phyloP scores from a whole-genome alignment of 2,329 filamentous ascomycete genomes.

The Blastomyces gilchristii region DNA sequence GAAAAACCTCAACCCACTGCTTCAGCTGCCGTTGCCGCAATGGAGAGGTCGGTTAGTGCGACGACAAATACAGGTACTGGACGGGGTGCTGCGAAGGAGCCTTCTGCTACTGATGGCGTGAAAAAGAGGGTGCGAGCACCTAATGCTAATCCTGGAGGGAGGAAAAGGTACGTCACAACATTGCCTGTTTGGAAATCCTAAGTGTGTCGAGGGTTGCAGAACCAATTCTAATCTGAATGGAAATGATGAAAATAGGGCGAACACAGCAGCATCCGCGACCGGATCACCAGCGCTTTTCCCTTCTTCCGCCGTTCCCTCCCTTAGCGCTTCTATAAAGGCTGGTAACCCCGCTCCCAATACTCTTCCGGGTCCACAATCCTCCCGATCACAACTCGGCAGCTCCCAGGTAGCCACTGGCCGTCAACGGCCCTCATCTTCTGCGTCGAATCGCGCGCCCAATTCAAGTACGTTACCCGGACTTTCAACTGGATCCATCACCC shows the following conservation, averaged over 20 bases:
- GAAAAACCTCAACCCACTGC: constrained; percentile 48
- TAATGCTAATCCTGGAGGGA: constrained; percentile 51
- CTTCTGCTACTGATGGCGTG: constrained; percentile 52
- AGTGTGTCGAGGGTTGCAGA: not conserved
- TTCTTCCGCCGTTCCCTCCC: constrained; percentile 61
- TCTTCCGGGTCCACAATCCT: constrained; percentile 53
- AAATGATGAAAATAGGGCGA: constrained; percentile 30
- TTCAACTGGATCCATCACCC: constrained; percentile 23
- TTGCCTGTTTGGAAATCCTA: not conserved
- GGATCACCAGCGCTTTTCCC: constrained; percentile 63
- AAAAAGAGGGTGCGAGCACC: constrained; percentile 66
- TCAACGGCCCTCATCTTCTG: constrained; percentile 50
- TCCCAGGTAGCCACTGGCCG: constrained; percentile 48
- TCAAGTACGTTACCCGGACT: constrained; percentile 33
- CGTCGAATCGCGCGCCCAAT: constrained; percentile 51
- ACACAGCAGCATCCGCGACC: constrained; percentile 40
- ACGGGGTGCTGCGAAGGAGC: constrained; percentile 48
- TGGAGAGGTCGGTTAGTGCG: constrained; percentile 34
- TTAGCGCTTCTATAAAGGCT: constrained; percentile 49
- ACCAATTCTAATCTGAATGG: constrained; percentile 9
- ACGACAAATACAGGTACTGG: constrained; percentile 23
- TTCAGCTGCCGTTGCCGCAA: constrained; percentile 24
- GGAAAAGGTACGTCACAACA: constrained; percentile 58
- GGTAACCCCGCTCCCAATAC: constrained; percentile 51
- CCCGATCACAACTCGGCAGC: constrained; percentile 66